Evolutionary conservation across 2,329 filamentous ascomycete genomes (phyloP).

Genomic region (Fusarium sulawesiense): DNA sequence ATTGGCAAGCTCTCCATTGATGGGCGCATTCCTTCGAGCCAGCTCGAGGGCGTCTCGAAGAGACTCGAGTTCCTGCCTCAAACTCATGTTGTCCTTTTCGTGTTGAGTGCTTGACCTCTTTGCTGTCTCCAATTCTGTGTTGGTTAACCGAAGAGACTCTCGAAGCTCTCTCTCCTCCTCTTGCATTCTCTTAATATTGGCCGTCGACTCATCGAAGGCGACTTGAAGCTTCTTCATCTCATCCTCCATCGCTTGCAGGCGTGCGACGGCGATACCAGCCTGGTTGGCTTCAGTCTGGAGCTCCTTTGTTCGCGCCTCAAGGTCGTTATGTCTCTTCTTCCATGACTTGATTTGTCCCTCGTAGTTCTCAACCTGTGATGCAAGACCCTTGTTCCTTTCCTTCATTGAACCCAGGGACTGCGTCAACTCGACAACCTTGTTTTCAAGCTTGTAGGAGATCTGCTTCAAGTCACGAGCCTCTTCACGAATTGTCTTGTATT

Average conservation of each 20-base stretch:
- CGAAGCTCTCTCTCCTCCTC: constrained; percentile 90
- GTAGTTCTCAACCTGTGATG: constrained; percentile 92
- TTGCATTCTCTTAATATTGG: constrained; percentile 92
- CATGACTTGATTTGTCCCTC: constrained; percentile 96
- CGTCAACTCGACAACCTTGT: constrained; percentile 98
- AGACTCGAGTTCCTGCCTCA: constrained; percentile 89
- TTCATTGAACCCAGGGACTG: constrained; percentile 93
- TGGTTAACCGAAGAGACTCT: constrained; percentile 83
- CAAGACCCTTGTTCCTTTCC: constrained; percentile 90
- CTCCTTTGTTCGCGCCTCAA: constrained; percentile 92
- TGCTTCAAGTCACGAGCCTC: constrained; percentile 98
- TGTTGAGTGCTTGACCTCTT: constrained; percentile 79
- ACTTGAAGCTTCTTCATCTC: constrained; percentile 93
- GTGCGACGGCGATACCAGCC: constrained; percentile 93
- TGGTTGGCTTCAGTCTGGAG: constrained; percentile 97
- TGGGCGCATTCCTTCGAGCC: constrained; percentile 80
- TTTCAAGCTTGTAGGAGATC: constrained; percentile 99
- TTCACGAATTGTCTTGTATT: constrained; percentile 91
- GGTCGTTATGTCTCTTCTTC: constrained; percentile 89
- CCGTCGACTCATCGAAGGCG: constrained; percentile 89
- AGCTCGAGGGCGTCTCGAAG: constrained; percentile 92
- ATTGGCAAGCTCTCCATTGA: constrained; percentile 70
- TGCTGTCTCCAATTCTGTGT: constrained; percentile 81
- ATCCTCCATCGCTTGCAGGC: constrained; percentile 89
- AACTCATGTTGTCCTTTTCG: constrained; percentile 85